Conservation (phyloP, 176 grass and related monocot species). For the Elymus sibiricus region DNA sequence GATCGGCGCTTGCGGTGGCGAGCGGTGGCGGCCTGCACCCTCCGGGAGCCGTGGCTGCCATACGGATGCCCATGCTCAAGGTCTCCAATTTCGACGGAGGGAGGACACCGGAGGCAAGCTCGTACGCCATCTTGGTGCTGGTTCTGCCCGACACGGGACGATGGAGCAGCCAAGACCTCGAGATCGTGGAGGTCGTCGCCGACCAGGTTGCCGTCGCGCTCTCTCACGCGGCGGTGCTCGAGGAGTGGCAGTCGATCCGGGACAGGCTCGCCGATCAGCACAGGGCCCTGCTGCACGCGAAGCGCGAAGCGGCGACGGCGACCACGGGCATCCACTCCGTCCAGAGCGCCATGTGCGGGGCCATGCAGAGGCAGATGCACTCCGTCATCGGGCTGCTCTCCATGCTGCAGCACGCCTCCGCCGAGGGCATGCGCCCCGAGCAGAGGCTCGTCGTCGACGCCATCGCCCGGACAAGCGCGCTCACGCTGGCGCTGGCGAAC, state of each 20-base stretch:
- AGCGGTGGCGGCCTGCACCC: constrained; percentile 6
- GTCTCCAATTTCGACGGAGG: constrained; percentile 37
- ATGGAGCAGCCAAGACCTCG: constrained; percentile 50
- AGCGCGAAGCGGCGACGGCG: constrained; percentile 37
- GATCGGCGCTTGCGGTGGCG: constrained; percentile 37
- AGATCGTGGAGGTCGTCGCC: constrained; percentile 44
- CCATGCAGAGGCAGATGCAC: constrained; percentile 50
- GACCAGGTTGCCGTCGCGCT: constrained; percentile 50
- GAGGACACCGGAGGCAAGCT: constrained; percentile 20
- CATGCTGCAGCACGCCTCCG: constrained; percentile 44
- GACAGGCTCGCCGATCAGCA: constrained; percentile 31
- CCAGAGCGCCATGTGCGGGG: constrained; percentile 45
- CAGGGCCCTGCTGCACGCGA: constrained; percentile 38
- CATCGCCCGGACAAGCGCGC: constrained; percentile 34
- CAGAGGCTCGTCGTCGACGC: constrained; percentile 63
- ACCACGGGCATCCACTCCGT: constrained; percentile 45
- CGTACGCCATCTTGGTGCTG: constrained; percentile 44
- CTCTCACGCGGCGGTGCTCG: constrained; percentile 44
- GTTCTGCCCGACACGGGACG: constrained; percentile 18
- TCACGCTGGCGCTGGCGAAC: constrained; percentile 44
- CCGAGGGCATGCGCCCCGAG: constrained; percentile 38
- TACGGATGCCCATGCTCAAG: constrained; percentile 52
- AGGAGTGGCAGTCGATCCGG: constrained; percentile 30
- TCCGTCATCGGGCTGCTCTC: constrained; percentile 59
- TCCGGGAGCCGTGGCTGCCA: constrained; percentile 38